Conservation (phyloP, 768 basidiomycete species). For the Xerocomellus amylosporus region DNA sequence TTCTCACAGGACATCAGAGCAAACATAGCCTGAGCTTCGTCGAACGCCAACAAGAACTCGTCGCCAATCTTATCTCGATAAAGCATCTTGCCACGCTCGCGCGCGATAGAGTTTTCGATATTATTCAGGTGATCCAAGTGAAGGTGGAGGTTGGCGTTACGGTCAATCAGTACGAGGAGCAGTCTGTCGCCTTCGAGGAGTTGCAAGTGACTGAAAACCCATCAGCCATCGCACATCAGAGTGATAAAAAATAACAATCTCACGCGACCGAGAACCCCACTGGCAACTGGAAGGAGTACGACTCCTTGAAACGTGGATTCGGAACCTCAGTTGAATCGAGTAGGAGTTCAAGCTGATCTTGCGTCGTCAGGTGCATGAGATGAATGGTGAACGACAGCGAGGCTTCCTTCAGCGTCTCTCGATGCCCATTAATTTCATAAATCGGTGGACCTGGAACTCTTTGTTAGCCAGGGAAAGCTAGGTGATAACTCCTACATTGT, state of each 20-base stretch:
- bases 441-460: conserved; percentile 8
- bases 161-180: conserved; percentile 41
- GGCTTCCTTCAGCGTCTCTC: conserved; percentile 21
- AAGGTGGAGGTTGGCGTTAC: conserved; percentile 31
- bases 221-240: too few species aligned
- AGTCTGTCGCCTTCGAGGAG: conserved; percentile 40
- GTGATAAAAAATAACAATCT: neutral
- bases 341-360: conserved; percentile 31
- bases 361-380: conserved; percentile 27
- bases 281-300: conserved; percentile 26
- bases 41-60: conserved; percentile 45
- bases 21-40: conserved; percentile 50
- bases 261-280: conserved; percentile 24
- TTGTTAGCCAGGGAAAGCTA: neutral
- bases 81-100: conserved; percentile 33
- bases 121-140: conserved; percentile 35
- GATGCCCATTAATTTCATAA: conserved; percentile 17
- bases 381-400: conserved; percentile 25
- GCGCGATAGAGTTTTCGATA: conserved; percentile 36
- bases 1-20: conserved; percentile 43
- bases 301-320: conserved; percentile 25
- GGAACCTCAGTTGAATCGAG: conserved; percentile 21
- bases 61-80: conserved; percentile 47
- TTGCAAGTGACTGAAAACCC: conserved; percentile 11
- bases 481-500: neutral